Conservation (phyloP, 2,329 filamentous ascomycete species). For the Pseudopyrenochaeta lycopersici region DNA sequence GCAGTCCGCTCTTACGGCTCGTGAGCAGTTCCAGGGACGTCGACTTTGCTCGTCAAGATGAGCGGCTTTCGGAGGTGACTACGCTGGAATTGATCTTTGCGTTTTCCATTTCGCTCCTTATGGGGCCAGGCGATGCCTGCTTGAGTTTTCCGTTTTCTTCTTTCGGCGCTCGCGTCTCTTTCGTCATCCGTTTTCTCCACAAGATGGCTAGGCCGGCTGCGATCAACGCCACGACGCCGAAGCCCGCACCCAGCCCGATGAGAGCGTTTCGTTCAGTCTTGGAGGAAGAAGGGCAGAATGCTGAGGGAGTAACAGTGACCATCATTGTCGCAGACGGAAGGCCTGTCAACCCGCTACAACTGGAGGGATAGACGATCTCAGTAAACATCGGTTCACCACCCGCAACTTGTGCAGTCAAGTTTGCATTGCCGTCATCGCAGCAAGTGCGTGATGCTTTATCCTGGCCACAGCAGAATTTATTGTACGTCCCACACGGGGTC, state of each 20-base stretch:
- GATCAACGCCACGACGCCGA: not conserved
- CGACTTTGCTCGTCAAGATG: no score
- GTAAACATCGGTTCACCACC: not conserved
- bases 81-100: not conserved
- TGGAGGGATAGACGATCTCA: not conserved
- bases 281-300: not conserved
- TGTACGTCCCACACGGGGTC: slow-evolving; percentile 3
- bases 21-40: no score
- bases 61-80: no score
- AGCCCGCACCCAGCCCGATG: not conserved
- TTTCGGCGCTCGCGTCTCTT: not conserved
- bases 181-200: not conserved
- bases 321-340: not conserved
- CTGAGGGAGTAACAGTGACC: not conserved
- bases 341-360: not conserved
- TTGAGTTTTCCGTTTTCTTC: not conserved
- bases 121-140: not conserved
- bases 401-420: not conserved
- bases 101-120: not conserved
- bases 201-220: not conserved
- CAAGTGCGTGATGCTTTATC: slow-evolving; percentile 3
- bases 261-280: not conserved
- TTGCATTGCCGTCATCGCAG: slow-evolving; percentile 4
- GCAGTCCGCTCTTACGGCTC: no score
- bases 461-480: slow-evolving; percentile 9